phyloP scores from a whole-genome alignment of 129 eudicot species.

The carrot (Daucus carota) region DH1_v3.0 NC_030387.2:26652001-26652500 shows the following conservation, averaged over 20 bases:
- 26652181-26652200: constrained; percentile 20
- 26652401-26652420: constrained; percentile 15
- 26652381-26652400: constrained; percentile 21
- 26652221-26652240: constrained; percentile 14
- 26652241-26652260: constrained; percentile 11
- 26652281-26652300: constrained; percentile 36
- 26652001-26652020: background rate
- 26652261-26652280: constrained; percentile 13
- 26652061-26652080: constrained; percentile 52
- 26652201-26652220: constrained; percentile 10
- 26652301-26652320: constrained; percentile 34
- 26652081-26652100: constrained; percentile 15
- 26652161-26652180: background rate
- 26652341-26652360: constrained; percentile 23
- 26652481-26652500: constrained; percentile 9
- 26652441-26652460: background rate
- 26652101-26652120: constrained; percentile 23
- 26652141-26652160: background rate
- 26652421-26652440: background rate
- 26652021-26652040: background rate
- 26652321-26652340: constrained; percentile 38
- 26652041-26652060: constrained; percentile 36
- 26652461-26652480: background rate
- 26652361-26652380: constrained; percentile 20
- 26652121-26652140: constrained; percentile 3